Base-by-base conservation (phyloP, 2,329 filamentous ascomycete genomes). In the Samsoniella hepiali region DNA sequence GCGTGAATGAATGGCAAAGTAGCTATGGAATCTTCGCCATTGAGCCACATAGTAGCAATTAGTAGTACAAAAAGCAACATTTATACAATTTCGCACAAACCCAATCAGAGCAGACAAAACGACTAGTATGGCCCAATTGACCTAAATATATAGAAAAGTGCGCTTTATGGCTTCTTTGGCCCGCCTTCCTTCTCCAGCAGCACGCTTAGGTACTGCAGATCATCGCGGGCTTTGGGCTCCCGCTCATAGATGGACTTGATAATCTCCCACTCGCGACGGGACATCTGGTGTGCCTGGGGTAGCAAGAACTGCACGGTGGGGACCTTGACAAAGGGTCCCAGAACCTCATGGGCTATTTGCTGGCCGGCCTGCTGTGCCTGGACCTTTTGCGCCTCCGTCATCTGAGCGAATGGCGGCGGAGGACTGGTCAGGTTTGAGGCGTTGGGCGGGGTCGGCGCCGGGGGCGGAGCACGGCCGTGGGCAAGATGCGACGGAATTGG, bases 241-340 rank as follows among this genome's bases (percentile, higher is more conserved):
- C 82, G 80, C 57, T 87, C 82, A 31, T 92, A 81, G 15, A 94
- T 88, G 45, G 84, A 81, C 58, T 84, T 82, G 66, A 97, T 84
- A 34, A 95, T 85, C 62, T 84, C 81, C 84, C 95, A 89, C 71
- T 96, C 91, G 17, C 84, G 78, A n/a, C 84, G 80, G 53, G 87
- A 82, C 80, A 90, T 91, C 57, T 84, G 83, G 27, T 83, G 85
- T 1, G 88, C 88, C 67, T 91, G 87, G 5, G 87, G 84, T 51
- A 92, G 78, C 5, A 93, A 77, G 68, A 92, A 89, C 31, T 85
- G 81, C 9, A 91, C 86, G 0, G 88, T 90, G 0, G 88, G 85
- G 17, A 85, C 84, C 29, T 79, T 79, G 13, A 88, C 83, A 51
- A 89, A 79, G 0, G 81, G 74, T 0, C 90, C 90, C 0, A 92